phyloP scores from a whole-genome alignment of 805 yeast genomes.

The Saturnispora diversa region DNA sequence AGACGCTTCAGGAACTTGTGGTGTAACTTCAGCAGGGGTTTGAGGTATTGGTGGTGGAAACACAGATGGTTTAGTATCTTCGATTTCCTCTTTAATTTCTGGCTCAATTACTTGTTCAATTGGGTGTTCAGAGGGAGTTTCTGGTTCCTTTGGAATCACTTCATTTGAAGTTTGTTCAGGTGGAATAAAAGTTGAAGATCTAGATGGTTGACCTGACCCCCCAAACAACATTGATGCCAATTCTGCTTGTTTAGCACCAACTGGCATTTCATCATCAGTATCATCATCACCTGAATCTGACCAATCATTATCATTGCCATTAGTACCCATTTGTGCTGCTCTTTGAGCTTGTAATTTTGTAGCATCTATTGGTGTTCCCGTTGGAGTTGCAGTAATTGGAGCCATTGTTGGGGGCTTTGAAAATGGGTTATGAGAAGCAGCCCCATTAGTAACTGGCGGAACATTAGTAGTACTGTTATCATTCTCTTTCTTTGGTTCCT shows the following conservation, averaged over 20 bases:
- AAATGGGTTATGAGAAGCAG: constrained; percentile 43
- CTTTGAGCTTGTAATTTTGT: constrained; percentile 62
- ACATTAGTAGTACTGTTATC: too few species aligned
- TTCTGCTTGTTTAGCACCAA: constrained; percentile 47
- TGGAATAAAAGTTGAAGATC: constrained; percentile 21
- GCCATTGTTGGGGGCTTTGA: constrained; percentile 39
- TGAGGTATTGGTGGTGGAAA: constrained; percentile 12
- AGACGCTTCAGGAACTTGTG: constrained; percentile 17
- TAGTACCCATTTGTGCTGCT: constrained; percentile 56
- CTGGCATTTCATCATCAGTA: constrained; percentile 41
- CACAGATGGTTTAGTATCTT: neutral
- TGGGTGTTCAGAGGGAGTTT: too few species aligned
- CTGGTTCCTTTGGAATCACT: neutral
- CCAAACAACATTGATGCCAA: constrained; percentile 49
- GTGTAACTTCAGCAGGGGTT: constrained; percentile 13
- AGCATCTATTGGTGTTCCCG: constrained; percentile 38
- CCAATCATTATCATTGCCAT: constrained; percentile 33
- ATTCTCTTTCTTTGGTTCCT: too few species aligned
- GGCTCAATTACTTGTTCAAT: neutral
- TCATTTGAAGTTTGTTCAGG: constrained; percentile 5
- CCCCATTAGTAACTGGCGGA: constrained; percentile 1
- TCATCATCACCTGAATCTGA: constrained; percentile 35
- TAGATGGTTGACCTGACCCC: constrained; percentile 26
- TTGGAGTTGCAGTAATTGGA: constrained; percentile 3
- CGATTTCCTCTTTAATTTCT: neutral